Evolutionary conservation across 2,329 filamentous ascomycete genomes (phyloP), one percentile per base, ranked within the genome.

Genomic region (Chalaropsis thielavioides): DNA sequence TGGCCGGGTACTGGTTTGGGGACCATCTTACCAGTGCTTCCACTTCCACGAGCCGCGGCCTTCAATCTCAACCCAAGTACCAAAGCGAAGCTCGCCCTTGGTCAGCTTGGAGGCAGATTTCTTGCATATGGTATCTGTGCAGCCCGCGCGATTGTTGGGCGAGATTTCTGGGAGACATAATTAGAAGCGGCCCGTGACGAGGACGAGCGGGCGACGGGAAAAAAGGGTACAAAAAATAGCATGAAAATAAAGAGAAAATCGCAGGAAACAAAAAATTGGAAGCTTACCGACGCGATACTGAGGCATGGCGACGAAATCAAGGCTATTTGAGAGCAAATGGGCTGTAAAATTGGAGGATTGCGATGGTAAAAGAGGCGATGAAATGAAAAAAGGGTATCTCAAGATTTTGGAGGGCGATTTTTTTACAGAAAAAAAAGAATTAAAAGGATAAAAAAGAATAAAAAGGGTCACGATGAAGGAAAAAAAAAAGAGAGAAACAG

Each of bases 31-130:
- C 92, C 92, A 96, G 74, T 97, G 92, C 72, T 87, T 88, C 85
- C 88, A 97, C 66, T 78, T 74, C 83, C 85, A 95, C 71, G 80
- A 81, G 51, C 83, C 82, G 71, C 85, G 80, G 0, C 82, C 80
- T 0, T 78, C 71, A 38, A 87, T 81, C 8, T 81, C 81, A 68
- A 95, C 81, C 79, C 86, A 89, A 24, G 80, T 81, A 51, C 89
- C 92, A 63, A 91, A 82, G 64, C 92, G 87, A 2, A 96, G 76
- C 69, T 90, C 84, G 65, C 87, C 90, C 76, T 95, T 95, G 31
- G 71, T 69, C 71, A 95, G 90, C 76, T 95, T 96, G 71, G 80
- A 72, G 1, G 72, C 78, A 1, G 76, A 76, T 1, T 87, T 80
- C 74, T 91, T 91, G 80, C 92, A 96, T 68, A 85, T 79, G 4